Conservation (phyloP, 2,329 filamentous ascomycete species). For the Venturia aucupariae region DNA sequence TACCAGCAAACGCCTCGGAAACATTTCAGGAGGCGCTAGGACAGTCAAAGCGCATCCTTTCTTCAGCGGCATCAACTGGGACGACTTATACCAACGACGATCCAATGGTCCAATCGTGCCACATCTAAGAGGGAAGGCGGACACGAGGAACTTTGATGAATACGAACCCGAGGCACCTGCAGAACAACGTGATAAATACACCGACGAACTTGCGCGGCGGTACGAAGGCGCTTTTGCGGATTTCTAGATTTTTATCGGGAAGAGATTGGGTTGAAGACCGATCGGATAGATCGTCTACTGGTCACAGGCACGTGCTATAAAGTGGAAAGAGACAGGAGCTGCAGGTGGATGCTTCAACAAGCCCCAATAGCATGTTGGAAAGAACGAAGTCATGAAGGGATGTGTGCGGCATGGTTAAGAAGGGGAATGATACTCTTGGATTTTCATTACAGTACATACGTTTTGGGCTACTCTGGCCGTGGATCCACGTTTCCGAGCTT, state of each 20-base stretch:
- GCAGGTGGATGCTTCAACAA: background rate
- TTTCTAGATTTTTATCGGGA: slow-evolving; percentile 42
- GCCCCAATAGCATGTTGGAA: background rate
- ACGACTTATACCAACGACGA: slow-evolving; percentile 56
- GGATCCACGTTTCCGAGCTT: background rate
- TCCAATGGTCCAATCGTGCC: slow-evolving; percentile 64
- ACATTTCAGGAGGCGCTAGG: slow-evolving; percentile 63
- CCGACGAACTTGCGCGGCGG: slow-evolving; percentile 55
- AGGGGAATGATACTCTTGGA: background rate
- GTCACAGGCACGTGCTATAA: background rate
- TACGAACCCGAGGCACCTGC: slow-evolving; percentile 55
- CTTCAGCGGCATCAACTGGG: slow-evolving; percentile 66
- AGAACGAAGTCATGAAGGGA: background rate
- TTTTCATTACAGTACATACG: background rate
- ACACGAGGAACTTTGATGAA: slow-evolving; percentile 72
- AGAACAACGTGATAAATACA: slow-evolving; percentile 50
- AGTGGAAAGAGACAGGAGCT: background rate
- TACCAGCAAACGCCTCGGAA: slow-evolving; percentile 67
- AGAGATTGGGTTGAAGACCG: background rate
- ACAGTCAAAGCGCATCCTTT: slow-evolving; percentile 69
- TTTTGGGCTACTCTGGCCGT: background rate
- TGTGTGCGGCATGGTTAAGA: background rate
- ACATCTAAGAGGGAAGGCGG: slow-evolving; percentile 61
- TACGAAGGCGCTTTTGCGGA: slow-evolving; percentile 65
- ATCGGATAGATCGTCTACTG: background rate